Conservation (phyloP, 1,284 basidiomycete genomes). For the Boletellus deceptivus region DNA sequence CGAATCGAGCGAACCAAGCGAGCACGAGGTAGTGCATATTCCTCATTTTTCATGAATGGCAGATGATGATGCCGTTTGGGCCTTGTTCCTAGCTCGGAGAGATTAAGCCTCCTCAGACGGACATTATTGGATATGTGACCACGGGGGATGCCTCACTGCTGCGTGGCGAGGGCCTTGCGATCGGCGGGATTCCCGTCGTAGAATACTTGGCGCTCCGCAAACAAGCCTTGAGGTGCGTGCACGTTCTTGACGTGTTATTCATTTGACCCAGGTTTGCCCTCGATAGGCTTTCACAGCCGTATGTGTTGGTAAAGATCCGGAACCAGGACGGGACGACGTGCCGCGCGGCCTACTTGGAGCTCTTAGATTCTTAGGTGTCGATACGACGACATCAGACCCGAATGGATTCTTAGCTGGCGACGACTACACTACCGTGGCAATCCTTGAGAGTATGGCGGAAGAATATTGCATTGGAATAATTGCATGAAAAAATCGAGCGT, state of each 20-base stretch:
- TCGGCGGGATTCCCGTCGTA: slow-evolving; percentile 65
- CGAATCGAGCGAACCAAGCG: slow-evolving; percentile 43
- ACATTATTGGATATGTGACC: slow-evolving; percentile 76
- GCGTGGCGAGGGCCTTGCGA: slow-evolving; percentile 69
- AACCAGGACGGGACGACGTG: slow-evolving; percentile 46
- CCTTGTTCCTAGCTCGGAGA: slow-evolving; percentile 43
- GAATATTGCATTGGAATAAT: too few relatives aligned
- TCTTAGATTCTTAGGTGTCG: slow-evolving; percentile 30
- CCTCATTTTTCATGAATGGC: background rate
- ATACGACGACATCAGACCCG: background rate
- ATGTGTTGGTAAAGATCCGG: slow-evolving; percentile 47
- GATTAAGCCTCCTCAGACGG: slow-evolving; percentile 36
- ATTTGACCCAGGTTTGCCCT: background rate
- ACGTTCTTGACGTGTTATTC: background rate
- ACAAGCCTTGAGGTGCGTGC: slow-evolving; percentile 48
- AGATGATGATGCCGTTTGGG: background rate
- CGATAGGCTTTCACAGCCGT: slow-evolving; percentile 18
- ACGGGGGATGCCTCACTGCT: slow-evolving; percentile 79
- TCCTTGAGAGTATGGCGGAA: too few relatives aligned
- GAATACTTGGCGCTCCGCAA: slow-evolving; percentile 52
- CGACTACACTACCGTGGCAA: too few relatives aligned
- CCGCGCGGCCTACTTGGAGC: slow-evolving; percentile 41
- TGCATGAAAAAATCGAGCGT: too few relatives aligned
- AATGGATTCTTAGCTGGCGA: too few relatives aligned
- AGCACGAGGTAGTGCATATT: slow-evolving; percentile 28